A percentile compares a stretch with the other conserved stretches of the same genome.
Evolutionary conservation across 768 basidiomycete species (phyloP).

Genomic region (Suillus fuscotomentosus): DNA sequence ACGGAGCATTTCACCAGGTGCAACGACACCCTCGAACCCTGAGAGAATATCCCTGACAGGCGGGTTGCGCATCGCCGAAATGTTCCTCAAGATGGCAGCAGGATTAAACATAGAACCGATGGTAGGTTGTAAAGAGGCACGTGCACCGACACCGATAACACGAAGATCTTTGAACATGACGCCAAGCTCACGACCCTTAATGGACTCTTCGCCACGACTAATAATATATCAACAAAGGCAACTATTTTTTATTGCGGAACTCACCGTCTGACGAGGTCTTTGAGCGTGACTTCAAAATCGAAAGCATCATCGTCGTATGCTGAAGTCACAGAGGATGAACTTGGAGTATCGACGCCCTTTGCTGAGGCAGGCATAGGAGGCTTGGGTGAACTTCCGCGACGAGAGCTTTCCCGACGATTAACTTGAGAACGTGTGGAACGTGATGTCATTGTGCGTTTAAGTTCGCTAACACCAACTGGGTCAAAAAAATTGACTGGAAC

Average conservation of each 20-base stretch:
- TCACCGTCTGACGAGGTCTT: conserved; percentile 22
- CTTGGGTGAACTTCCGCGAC: neutral
- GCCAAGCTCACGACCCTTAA: conserved; percentile 56
- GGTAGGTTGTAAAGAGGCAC: conserved; percentile 55
- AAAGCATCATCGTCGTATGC: conserved; percentile 24
- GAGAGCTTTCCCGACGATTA: neutral
- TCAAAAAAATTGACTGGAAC: conserved; percentile 50
- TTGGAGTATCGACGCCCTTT: too few relatives aligned
- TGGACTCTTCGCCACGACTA: conserved; percentile 48
- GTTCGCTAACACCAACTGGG: conserved; percentile 40
- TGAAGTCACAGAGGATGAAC: neutral
- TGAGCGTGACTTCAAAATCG: conserved; percentile 29
- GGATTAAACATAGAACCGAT: conserved; percentile 64
- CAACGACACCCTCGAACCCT: conserved; percentile 55
- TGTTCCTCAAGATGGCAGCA: conserved; percentile 36
- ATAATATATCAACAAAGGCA: neutral
- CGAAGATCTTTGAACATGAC: conserved; percentile 58
- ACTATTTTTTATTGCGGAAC: neutral
- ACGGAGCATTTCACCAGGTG: conserved; percentile 71
- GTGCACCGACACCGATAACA: conserved; percentile 58
- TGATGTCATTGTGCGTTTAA: conserved; percentile 30
- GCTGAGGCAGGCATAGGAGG: neutral
- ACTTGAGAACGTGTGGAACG: conserved; percentile 2
- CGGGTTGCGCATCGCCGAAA: conserved; percentile 56
- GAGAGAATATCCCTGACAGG: conserved; percentile 54